Conservation (phyloP, 176 grass and related monocot species). For the Puccinellia tenuiflora region DNA sequence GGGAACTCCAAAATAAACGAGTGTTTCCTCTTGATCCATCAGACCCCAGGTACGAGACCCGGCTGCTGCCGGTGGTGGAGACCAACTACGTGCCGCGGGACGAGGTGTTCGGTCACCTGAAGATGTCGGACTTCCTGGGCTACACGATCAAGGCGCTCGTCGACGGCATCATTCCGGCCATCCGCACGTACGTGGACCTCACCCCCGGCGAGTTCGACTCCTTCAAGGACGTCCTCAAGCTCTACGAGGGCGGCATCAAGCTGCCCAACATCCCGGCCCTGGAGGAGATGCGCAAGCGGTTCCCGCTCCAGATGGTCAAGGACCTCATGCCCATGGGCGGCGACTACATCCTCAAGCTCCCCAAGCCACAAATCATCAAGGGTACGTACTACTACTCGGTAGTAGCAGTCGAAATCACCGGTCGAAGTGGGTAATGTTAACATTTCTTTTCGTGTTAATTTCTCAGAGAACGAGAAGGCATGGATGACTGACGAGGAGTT, state of each 20-base stretch:
- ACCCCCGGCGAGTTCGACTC: background rate
- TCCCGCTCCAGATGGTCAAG: background rate
- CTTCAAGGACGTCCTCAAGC: background rate
- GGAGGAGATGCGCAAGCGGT: background rate
- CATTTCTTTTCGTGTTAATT: background rate
- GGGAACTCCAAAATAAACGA: background rate
- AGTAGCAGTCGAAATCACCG: too few relatives aligned
- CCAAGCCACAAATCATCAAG: background rate
- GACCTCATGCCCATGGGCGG: background rate
- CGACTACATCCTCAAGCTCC: background rate
- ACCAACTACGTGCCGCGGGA: background rate
- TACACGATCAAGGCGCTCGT: background rate
- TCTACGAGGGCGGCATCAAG: background rate
- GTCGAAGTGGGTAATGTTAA: too few relatives aligned
- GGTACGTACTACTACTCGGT: background rate
- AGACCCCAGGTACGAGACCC: background rate
- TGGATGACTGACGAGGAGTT: background rate
- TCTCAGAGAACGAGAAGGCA: background rate
- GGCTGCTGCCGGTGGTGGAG: background rate
- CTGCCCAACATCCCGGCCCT: background rate
- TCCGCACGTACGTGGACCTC: background rate
- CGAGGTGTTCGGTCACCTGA: constrained; percentile 8
- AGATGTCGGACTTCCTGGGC: background rate
- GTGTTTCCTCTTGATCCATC: background rate
- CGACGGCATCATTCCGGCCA: background rate